These are phyloP conservation scores for Paraconiothyrium sp. DNA, from an alignment of 2,329 filamentous ascomycete species.

Conservation along the genomic window DNA sequence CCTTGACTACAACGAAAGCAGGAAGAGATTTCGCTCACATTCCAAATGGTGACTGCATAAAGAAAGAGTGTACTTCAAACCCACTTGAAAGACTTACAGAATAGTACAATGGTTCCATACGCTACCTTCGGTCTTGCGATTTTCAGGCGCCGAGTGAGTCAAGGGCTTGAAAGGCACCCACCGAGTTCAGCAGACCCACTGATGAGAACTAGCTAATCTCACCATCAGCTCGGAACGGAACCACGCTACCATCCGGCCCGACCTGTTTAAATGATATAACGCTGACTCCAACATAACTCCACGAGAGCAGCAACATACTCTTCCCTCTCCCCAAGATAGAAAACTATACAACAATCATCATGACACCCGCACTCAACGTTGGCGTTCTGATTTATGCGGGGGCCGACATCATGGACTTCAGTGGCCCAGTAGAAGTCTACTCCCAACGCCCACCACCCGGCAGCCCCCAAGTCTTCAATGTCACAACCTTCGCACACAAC, in stretches of 20 bases:
- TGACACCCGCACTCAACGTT: slow-evolving; percentile 46
- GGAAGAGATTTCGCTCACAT: too few species aligned
- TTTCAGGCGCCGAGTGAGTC: not conserved
- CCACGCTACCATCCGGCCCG: not conserved
- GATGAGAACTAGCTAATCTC: too few species aligned
- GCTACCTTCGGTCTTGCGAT: not conserved
- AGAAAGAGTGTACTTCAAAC: not conserved
- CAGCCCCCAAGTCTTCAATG: slow-evolving; percentile 39
- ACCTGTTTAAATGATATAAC: not conserved
- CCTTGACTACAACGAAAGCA: too few species aligned
- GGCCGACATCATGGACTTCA: slow-evolving; percentile 55
- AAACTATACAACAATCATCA: slow-evolving; percentile 9
- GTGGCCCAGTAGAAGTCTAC: slow-evolving; percentile 52
- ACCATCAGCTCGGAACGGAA: not conserved
- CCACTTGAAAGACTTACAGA: not conserved
- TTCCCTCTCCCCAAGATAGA: too few species aligned
- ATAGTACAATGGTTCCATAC: not conserved
- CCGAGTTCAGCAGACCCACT: not conserved
- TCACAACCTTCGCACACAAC: slow-evolving; percentile 46
- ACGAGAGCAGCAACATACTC: not conserved
- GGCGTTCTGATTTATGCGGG: slow-evolving; percentile 50
- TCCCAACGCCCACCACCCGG: slow-evolving; percentile 39
- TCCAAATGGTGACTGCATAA: too few species aligned
- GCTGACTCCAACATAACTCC: not conserved
- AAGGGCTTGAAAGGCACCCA: not conserved